Evolutionary conservation across 345 rosid genomes (phyloP).

Genomic region (Brassica carinata): DNA sequence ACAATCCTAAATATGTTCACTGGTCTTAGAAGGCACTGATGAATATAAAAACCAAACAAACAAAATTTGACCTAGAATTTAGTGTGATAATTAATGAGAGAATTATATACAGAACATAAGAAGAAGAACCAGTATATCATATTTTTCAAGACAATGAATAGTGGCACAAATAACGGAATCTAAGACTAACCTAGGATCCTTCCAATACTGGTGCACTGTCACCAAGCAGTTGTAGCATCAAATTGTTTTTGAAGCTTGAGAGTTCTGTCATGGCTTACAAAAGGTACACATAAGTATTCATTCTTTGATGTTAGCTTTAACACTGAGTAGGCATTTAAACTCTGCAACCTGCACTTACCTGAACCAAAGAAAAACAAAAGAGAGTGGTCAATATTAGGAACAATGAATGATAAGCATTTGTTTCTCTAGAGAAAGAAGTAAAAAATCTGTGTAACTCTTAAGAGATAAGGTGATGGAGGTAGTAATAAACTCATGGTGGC

Average conservation of each 20-base stretch:
- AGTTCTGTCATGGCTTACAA: conserved; percentile 50
- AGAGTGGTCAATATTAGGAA: too few species aligned
- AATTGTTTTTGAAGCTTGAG: conserved; percentile 35
- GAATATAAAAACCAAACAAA: neutral
- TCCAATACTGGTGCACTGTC: conserved; percentile 69
- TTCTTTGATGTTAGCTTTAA: conserved; percentile 58
- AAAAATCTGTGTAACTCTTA: too few species aligned
- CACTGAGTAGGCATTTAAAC: conserved; percentile 76
- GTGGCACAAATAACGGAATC: conserved; percentile 1
- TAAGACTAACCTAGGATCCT: conserved; percentile 72
- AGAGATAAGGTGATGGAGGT: too few species aligned
- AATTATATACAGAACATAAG: conserved; percentile 32
- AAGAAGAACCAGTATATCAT: conserved; percentile 41
- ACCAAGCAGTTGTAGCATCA: conserved; percentile 87
- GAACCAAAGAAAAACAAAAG: too few species aligned
- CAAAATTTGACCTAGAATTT: conserved; percentile 71
- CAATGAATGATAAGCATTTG: too few species aligned
- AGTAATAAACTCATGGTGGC: too few species aligned
- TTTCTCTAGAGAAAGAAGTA: too few species aligned
- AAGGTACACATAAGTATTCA: conserved; percentile 55
- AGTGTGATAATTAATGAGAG: conserved; percentile 8
- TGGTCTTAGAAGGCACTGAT: conserved; percentile 6
- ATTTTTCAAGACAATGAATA: neutral
- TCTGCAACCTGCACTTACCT: conserved; percentile 61
- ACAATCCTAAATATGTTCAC: conserved; percentile 30